phyloP scores from a whole-genome alignment of 2,329 filamentous ascomycete genomes.

The Lecanosticta acicola region DNA sequence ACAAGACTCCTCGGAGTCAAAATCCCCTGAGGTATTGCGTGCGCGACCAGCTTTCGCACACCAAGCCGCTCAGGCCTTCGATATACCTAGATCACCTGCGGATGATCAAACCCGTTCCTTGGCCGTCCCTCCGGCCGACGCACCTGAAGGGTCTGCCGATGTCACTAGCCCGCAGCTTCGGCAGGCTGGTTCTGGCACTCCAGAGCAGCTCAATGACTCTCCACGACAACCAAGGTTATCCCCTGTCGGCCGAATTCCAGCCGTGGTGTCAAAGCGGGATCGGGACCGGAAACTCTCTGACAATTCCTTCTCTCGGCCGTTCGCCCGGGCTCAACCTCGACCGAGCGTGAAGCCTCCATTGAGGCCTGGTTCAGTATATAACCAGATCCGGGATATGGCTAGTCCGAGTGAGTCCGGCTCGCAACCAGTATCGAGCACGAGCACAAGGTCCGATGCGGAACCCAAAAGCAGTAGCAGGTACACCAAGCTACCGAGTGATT shows the following conservation, averaged over 20 bases:
- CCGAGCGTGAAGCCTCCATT: constrained; percentile 21
- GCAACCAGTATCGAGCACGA: constrained; percentile 27
- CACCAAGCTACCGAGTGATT: constrained; percentile 19
- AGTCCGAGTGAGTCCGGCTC: constrained; percentile 27
- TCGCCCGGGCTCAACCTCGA: constrained; percentile 47
- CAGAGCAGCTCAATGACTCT: constrained; percentile 33
- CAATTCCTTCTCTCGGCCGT: constrained; percentile 81
- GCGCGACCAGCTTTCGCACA: constrained; percentile 19
- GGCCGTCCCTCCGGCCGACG: not conserved
- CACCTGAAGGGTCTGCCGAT: constrained; percentile 8
- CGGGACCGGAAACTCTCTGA: constrained; percentile 62
- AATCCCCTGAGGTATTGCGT: constrained; percentile 24
- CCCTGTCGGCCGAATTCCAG: constrained; percentile 80
- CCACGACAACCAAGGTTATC: constrained; percentile 49
- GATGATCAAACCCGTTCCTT: not conserved
- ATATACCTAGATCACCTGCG: constrained; percentile 15
- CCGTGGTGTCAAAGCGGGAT: constrained; percentile 62
- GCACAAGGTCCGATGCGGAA: constrained; percentile 22
- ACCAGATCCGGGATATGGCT: constrained; percentile 31
- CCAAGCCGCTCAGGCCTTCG: constrained; percentile 18
- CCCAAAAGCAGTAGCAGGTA: constrained; percentile 18
- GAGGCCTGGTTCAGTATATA: constrained; percentile 24
- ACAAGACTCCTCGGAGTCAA: constrained; percentile 19
- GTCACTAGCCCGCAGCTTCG: constrained; percentile 9
- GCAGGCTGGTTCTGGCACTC: constrained; percentile 25